Conservation (phyloP, 768 basidiomycete species). For the Phaffia australis region DNA sequence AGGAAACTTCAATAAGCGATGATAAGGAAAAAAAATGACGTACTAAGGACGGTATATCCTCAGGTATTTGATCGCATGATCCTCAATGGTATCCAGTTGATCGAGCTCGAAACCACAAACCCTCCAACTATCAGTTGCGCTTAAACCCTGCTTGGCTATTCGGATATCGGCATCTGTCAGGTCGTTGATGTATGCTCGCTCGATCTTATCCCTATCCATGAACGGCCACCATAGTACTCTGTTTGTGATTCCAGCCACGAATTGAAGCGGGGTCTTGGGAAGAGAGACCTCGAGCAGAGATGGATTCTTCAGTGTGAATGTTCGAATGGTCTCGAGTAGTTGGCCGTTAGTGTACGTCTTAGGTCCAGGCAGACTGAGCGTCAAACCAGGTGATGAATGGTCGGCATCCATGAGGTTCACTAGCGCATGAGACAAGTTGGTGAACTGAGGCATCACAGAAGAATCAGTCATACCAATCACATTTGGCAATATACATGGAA, state of each 20-base stretch:
- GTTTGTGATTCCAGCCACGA: constrained; percentile 53
- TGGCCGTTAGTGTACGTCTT: constrained; percentile 66
- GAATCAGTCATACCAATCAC: constrained; percentile 6
- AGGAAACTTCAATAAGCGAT: not conserved
- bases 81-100: constrained; percentile 70
- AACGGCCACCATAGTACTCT: constrained; percentile 81
- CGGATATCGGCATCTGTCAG: constrained; percentile 10
- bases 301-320: not conserved
- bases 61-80: constrained; percentile 77
- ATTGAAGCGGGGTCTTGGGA: constrained; percentile 59
- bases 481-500: constrained; percentile 4
- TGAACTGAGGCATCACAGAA: constrained; percentile 47
- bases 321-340: constrained; percentile 34
- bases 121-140: constrained; percentile 52
- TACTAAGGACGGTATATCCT: constrained; percentile 80
- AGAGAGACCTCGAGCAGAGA: constrained; percentile 40
- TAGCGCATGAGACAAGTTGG: constrained; percentile 88
- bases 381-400: constrained; percentile 44
- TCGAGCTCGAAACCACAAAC: constrained; percentile 52
- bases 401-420: constrained; percentile 63
- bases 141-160: constrained; percentile 18
- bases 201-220: constrained; percentile 79
- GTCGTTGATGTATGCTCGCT: constrained; percentile 77
- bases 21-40: constrained; percentile 38
- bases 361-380: constrained; percentile 77